Evolutionary conservation across 148 eudicot species (phyloP).

Genomic region (Rhododendron griersonianum): DNA sequence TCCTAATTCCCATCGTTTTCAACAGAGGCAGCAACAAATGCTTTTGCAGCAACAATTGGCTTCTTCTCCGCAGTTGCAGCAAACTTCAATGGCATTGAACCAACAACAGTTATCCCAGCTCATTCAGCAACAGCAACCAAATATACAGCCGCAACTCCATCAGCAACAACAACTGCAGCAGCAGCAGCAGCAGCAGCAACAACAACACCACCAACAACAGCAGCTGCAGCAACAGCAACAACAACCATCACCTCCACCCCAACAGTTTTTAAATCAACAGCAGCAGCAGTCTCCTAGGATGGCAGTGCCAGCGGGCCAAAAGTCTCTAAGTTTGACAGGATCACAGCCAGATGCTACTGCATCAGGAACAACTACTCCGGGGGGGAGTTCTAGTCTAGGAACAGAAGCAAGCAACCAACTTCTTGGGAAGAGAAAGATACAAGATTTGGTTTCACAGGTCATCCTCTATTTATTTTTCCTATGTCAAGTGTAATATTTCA

Average conservation of each 20-base stretch:
- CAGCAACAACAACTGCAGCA: conserved; percentile 39
- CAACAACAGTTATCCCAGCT: conserved; percentile 73
- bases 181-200: conserved; percentile 32
- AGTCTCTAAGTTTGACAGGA: conserved; percentile 82
- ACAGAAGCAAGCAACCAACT: conserved; percentile 90
- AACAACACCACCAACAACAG: conserved; percentile 36
- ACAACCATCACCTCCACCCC: conserved; percentile 21
- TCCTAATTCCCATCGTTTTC: conserved; percentile 66
- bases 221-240: conserved; percentile 24
- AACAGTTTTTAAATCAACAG: conserved; percentile 41
- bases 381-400: conserved; percentile 95
- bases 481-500: background rate
- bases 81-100: conserved; percentile 50
- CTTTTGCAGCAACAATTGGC: conserved; percentile 56
- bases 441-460: conserved; percentile 93
- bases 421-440: conserved; percentile 89
- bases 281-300: conserved; percentile 60
- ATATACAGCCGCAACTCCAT: conserved; percentile 44
- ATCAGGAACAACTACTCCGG: conserved; percentile 80
- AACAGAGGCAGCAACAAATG: conserved; percentile 54
- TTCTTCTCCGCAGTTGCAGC: conserved; percentile 60
- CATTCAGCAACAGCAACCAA: conserved; percentile 55
- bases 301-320: conserved; percentile 66
- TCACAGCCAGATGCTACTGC: conserved; percentile 96
- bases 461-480: background rate